Evolutionary conservation across 441 rosid genomes (phyloP).

Genomic region (Croton laevigatus): DNA sequence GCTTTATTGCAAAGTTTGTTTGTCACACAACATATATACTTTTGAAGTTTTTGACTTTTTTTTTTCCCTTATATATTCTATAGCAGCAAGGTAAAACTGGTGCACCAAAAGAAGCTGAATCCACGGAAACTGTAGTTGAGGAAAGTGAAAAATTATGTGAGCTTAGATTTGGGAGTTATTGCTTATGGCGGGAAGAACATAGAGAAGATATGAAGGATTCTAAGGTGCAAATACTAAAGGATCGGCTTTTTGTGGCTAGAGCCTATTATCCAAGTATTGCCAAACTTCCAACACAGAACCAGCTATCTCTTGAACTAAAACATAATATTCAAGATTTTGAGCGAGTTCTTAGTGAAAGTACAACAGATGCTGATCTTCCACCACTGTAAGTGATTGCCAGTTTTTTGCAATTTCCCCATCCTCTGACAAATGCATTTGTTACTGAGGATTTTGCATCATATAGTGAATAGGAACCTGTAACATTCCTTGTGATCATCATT

Average conservation of each 20-base stretch:
- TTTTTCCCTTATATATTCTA: conserved; percentile 13
- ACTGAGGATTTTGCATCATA: not conserved
- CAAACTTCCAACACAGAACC: conserved; percentile 70
- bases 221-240: conserved; percentile 81
- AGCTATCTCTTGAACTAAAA: conserved; percentile 68
- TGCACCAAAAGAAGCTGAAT: conserved; percentile 22
- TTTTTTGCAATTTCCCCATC: not conserved
- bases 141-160: conserved; percentile 62
- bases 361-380: conserved; percentile 82
- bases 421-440: conserved; percentile 12
- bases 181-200: conserved; percentile 81
- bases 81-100: conserved; percentile 41
- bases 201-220: conserved; percentile 74
- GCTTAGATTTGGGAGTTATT: conserved; percentile 81
- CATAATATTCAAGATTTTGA: conserved; percentile 94
- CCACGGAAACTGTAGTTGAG: conserved; percentile 32
- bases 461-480: not conserved
- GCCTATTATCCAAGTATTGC: conserved; percentile 95
- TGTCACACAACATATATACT: conserved; percentile 18
- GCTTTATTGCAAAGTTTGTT: conserved; percentile 5
- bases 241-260: conserved; percentile 86
- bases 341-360: conserved; percentile 75
- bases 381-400: conserved; percentile 57
- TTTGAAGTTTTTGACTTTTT: conserved; percentile 24
- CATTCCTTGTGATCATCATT: not conserved